Base-by-base conservation (phyloP, 148 eudicot species). In the Cornus suecica region DNA sequence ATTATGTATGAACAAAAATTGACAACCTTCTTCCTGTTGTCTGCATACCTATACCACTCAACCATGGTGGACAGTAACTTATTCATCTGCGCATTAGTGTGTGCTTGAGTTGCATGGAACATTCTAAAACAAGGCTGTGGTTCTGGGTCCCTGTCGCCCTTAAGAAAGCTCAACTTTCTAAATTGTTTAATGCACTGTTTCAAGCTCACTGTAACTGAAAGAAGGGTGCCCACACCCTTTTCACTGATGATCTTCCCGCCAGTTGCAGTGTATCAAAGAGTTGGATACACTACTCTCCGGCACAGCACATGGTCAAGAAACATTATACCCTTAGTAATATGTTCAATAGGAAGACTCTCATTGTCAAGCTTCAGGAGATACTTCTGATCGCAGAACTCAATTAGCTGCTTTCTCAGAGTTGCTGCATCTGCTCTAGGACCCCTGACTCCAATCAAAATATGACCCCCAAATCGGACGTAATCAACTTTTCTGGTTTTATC, bases 351-450 rank as follows among this genome's bases (percentile, higher is more conserved):
- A 54, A 94, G 91, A 85, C 88, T 80, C 79, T 94, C 98, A 37
- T 91, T 94, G 75, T 94, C 98, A 18, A 94, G 90, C 74, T 91
- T 94, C 34, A 91, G 83, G 68, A 82, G 90, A 82, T 90, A 94
- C 52, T 86, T 94, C 77, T 90, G 77, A 83, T 94, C 98, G 84
- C 97, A 92, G 72, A 94, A 94, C 42, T 94, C 98, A 72, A 92
- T 92, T 71, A 94, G 72, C 77, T 94, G 90, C 64, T 92, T 94
- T 80, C 98, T 89, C 77, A 94, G 69, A 60, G 83, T 89, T 3
- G 97, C 96, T 16, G 96, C 98, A 88, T 94, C 98, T 23, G 97
- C 97, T 68, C 98, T 85, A 1, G 98, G 98, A 32, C 98, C 98
- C 75, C 98, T 85, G 75, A 94, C 84, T 71, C 98, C 98, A 26